Base-by-base conservation (phyloP, 1,284 basidiomycete genomes). In the Sanghuangporus weigelae region DNA sequence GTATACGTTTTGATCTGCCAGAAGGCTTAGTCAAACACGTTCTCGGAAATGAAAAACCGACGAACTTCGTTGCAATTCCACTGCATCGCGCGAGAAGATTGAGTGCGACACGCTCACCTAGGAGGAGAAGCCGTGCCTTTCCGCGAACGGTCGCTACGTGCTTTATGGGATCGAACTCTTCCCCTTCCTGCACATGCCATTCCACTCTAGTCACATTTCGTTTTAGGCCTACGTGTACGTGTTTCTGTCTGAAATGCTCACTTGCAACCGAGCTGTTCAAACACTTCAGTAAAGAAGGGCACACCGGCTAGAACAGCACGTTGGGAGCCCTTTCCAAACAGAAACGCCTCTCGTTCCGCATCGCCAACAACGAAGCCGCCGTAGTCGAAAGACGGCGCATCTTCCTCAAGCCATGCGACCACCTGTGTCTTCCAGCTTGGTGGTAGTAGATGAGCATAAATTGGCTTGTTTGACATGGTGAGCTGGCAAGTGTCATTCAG, bases 321-420 rank as follows among this genome's bases (percentile, higher is more conserved):
- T 56, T 80, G 74, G 51, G 81, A 80, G 63, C 90, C 89, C 77
- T 97, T 99, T 63, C 95, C 95, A 71, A 94, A 84, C 36, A 99
- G 84, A 71, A 90, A 90, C 3, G 97, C 97, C 73, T 92, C 89
- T 60, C 94, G 88, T 55, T 84, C 78, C 7, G 84, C 89, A 71
- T 98, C 96, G 19, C 97, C 97, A 12, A 99, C 97, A 40, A 99
- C 95, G 73, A 92, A 98, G 2, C 97, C 97, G 42, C 92, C 96
- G 73, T 95, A 98, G 77, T 99, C 96, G 71, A 98, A 98, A 0
- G 93, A 95, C 1, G 96, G 97, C 0, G 91, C 93, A 74, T 99
- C 96, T 76, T 99, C 96, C 14, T 86, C 84, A 19, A 97, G 85
- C 97, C 96, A 99, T 16, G 76, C 78, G 1, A 84, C 78, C 59